These are phyloP conservation scores for Ceratonia siliqua DNA, from an alignment of 306 rosid species.

Conservation along the genomic window DNA sequence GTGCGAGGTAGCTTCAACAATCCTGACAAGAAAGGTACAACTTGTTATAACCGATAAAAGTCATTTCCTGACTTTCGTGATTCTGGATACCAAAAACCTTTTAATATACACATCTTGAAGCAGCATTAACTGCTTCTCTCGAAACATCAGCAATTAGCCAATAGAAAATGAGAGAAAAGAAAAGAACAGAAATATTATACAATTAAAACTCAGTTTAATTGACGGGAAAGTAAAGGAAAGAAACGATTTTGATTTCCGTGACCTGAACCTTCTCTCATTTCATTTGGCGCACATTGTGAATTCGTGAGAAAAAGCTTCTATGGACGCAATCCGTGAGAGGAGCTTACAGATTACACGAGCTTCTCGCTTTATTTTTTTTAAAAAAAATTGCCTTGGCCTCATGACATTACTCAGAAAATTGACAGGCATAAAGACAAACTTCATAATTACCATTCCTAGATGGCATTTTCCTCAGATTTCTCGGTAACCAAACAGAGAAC, in stretches of 20 bases:
- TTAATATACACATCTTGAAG: neutral
- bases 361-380: neutral
- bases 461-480: conserved; percentile 6
- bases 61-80: neutral
- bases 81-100: neutral
- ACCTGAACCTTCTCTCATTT: conserved; percentile 16
- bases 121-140: neutral
- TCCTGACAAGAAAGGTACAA: conserved; percentile 4
- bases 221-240: neutral
- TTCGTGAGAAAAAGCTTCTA: neutral
- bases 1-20: conserved; percentile 4
- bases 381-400: neutral
- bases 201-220: neutral
- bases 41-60: neutral
- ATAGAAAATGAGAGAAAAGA: neutral
- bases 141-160: neutral
- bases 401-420: neutral
- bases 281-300: neutral
- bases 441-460: neutral
- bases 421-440: neutral
- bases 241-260: neutral
- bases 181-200: neutral
- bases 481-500: neutral
- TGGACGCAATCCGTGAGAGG: conserved; percentile 15
- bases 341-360: conserved; percentile 26